phyloP scores from a whole-genome alignment of 1,139 yeast genomes.

The Ogataea hybrid region DNA sequence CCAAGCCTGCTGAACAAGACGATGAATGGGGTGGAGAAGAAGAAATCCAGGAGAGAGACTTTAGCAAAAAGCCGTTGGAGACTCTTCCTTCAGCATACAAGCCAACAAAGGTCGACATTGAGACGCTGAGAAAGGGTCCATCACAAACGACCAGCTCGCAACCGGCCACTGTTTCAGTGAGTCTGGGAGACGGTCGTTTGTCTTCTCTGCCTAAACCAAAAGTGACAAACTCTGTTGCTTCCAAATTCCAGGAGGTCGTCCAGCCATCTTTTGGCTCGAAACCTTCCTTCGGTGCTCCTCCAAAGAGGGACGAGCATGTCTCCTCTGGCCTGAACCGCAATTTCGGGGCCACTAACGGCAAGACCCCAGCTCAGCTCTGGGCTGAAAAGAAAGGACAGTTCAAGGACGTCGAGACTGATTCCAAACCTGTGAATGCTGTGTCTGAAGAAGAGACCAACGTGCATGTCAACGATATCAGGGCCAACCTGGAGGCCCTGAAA shows the following conservation, averaged over 20 bases:
- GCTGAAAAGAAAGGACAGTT: conserved; percentile 82
- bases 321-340: conserved; percentile 67
- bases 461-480: conserved; percentile 27
- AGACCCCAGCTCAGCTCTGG: conserved; percentile 95
- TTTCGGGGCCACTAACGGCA: conserved; percentile 72
- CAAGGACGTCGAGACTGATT: conserved; percentile 39
- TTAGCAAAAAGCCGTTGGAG: conserved; percentile 58
- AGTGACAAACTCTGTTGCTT: conserved; percentile 48
- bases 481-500: conserved; percentile 27
- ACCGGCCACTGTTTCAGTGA: conserved; percentile 24
- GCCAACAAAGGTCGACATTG: conserved; percentile 55
- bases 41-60: conserved; percentile 72
- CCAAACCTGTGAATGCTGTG: conserved; percentile 29
- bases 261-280: conserved; percentile 57
- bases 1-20: conserved; percentile 32
- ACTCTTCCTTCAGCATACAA: conserved; percentile 63
- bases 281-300: conserved; percentile 37
- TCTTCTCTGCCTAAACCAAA: conserved; percentile 68
- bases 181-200: conserved; percentile 45
- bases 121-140: conserved; percentile 39
- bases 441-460: conserved; percentile 28
- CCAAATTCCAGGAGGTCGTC: conserved; percentile 42
- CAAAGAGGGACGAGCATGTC: conserved; percentile 42
- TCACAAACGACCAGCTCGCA: conserved; percentile 45
- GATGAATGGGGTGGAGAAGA: conserved; percentile 63